Percentiles rank a stretch among this genome's conserved stretches.
Conservation (phyloP, 1,139 yeast genomes). For the Kluyveromyces sp. region DNA sequence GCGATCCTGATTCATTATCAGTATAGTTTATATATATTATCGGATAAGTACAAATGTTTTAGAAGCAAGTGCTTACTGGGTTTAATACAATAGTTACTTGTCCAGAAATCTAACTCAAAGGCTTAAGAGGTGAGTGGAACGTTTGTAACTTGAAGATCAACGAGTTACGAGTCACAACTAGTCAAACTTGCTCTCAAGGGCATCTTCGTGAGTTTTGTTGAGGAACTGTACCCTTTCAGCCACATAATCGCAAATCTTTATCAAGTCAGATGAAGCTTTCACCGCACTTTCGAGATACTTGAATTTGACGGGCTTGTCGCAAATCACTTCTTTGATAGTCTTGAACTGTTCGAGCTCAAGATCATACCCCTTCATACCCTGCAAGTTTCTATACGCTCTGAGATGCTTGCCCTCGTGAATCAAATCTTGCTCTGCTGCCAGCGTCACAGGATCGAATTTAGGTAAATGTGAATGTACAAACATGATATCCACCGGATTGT, state of each 20-base stretch:
- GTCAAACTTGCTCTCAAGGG: constrained; percentile 8
- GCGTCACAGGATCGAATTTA: constrained; percentile 27
- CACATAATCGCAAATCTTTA: constrained; percentile 25
- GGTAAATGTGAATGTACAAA: constrained; percentile 31
- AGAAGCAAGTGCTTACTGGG: too few relatives aligned
- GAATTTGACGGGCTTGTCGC: constrained; percentile 20
- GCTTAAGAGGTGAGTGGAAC: too few relatives aligned
- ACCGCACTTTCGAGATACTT: constrained; percentile 21
- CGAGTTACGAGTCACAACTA: background rate
- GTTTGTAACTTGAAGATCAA: too few relatives aligned
- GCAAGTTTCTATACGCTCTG: constrained; percentile 24
- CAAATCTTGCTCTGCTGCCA: constrained; percentile 22
- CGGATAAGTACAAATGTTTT: too few relatives aligned
- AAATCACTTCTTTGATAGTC: constrained; percentile 23
- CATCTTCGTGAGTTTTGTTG: constrained; percentile 19
- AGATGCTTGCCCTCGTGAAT: constrained; percentile 25
- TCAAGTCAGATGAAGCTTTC: constrained; percentile 12
- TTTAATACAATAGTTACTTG: too few relatives aligned
- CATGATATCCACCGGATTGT: constrained; percentile 23
- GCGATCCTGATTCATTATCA: too few relatives aligned
- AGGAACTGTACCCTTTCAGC: constrained; percentile 18
- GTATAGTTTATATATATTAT: too few relatives aligned
- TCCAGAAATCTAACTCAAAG: too few relatives aligned
- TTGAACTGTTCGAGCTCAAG: constrained; percentile 28
- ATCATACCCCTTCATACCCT: constrained; percentile 25